Conservation (phyloP, 495 filamentous ascomycete species). For the Entonaema liquescens region DNA sequence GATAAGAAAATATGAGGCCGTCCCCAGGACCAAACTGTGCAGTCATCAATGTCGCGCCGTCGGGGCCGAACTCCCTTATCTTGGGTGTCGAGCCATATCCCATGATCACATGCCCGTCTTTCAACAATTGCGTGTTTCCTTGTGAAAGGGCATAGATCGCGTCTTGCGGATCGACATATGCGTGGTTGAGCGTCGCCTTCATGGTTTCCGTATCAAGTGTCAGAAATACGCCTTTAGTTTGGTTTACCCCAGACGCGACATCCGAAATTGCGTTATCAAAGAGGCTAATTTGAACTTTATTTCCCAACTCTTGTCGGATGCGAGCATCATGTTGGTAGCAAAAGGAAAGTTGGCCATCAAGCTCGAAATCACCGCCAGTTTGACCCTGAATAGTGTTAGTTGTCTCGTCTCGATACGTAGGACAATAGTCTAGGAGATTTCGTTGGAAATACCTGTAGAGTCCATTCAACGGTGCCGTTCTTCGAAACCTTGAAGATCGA, state of each 20-base stretch:
- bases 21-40: conserved; percentile 29
- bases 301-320: conserved; percentile 7
- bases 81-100: conserved; percentile 32
- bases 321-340: conserved; percentile 35
- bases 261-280: conserved; percentile 30
- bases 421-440: background rate
- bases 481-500: conserved; percentile 30
- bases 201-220: conserved; percentile 16
- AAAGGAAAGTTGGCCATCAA: conserved; percentile 24
- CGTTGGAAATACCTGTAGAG: conserved; percentile 18
- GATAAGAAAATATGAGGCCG: conserved; percentile 25
- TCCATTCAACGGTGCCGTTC: conserved; percentile 31
- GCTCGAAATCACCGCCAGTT: conserved; percentile 29
- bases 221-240: conserved; percentile 26
- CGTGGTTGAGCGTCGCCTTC: conserved; percentile 21
- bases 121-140: conserved; percentile 25
- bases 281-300: conserved; percentile 26
- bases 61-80: conserved; percentile 23
- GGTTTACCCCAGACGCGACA: conserved; percentile 8
- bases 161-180: conserved; percentile 19
- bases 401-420: too few relatives aligned
- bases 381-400: conserved; percentile 22
- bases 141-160: conserved; percentile 21
- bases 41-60: conserved; percentile 20
- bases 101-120: conserved; percentile 24